Evolutionary conservation across 495 filamentous ascomycete genomes (phyloP).

Genomic region (Aspergillus taichungensis): DNA sequence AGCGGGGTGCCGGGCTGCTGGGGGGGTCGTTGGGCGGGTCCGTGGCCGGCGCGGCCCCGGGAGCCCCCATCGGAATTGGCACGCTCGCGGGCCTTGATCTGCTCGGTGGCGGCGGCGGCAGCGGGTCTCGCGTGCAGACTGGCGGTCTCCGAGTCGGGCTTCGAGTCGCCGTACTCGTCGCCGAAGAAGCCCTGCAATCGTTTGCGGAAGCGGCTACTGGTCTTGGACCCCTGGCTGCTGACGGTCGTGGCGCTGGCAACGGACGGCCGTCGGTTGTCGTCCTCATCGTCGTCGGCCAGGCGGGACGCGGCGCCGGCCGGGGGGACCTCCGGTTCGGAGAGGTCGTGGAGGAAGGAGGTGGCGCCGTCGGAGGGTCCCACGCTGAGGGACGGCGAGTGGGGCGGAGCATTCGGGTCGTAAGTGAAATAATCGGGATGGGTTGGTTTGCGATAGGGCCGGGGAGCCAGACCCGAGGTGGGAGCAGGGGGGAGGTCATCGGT

Average conservation of each 20-base stretch:
- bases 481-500: conserved; percentile 20
- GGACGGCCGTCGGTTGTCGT: conserved; percentile 77
- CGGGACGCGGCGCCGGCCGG: conserved; percentile 58
- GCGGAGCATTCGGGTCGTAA: conserved; percentile 29
- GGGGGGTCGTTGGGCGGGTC: conserved; percentile 58
- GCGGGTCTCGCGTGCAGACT: conserved; percentile 42
- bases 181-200: conserved; percentile 79
- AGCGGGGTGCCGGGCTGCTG: conserved; percentile 67
- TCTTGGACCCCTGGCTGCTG: conserved; percentile 84
- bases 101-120: conserved; percentile 47
- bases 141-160: conserved; percentile 63
- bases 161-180: conserved; percentile 66
- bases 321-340: conserved; percentile 40
- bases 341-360: conserved; percentile 37
- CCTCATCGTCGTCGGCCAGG: conserved; percentile 53
- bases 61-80: conserved; percentile 64
- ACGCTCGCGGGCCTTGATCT: conserved; percentile 52
- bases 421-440: conserved; percentile 17
- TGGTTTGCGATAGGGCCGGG: conserved; percentile 21
- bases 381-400: conserved; percentile 19
- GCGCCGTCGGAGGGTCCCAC: conserved; percentile 25
- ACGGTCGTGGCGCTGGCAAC: conserved; percentile 80
- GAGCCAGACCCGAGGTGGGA: conserved; percentile 16
- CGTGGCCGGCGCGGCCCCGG: conserved; percentile 38
- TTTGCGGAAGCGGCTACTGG: conserved; percentile 64